Evolutionary conservation across 306 rosid species (phyloP).

Genomic region (Sechiopsis laciniata): DNA sequence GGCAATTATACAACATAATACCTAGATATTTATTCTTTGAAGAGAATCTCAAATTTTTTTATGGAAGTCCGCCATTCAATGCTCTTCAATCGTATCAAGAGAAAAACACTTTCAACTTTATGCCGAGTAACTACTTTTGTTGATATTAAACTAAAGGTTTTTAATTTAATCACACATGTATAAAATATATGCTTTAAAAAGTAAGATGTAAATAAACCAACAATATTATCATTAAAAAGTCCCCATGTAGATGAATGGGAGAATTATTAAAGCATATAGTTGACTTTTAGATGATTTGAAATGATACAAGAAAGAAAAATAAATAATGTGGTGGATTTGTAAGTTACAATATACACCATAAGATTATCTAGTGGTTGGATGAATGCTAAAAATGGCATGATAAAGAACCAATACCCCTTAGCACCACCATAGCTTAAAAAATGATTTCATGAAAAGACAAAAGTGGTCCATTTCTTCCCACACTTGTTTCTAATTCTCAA

Average conservation of each 20-base stretch:
- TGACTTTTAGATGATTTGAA: neutral
- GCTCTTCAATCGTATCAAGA: too few relatives aligned
- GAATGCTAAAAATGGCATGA: conserved; percentile 13
- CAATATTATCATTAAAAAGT: neutral
- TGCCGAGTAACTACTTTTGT: too few relatives aligned
- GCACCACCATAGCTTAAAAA: conserved; percentile 6
- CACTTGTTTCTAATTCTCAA: neutral
- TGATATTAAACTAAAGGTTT: too few relatives aligned
- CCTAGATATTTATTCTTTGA: too few relatives aligned
- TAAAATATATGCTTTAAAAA: too few relatives aligned
- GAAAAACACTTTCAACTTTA: too few relatives aligned
- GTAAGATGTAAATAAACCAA: neutral
- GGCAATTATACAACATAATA: too few relatives aligned
- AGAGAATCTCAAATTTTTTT: too few relatives aligned
- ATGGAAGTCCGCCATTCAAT: too few relatives aligned
- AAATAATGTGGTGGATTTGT: neutral
- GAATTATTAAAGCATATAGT: conserved; percentile 10
- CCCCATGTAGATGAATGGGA: neutral
- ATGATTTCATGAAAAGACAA: neutral
- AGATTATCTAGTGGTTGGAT: conserved; percentile 14
- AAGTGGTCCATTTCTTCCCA: conserved; percentile 1
- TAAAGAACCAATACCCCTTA: conserved; percentile 11
- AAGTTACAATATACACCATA: conserved; percentile 13
- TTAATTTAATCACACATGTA: too few relatives aligned
- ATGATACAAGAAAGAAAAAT: neutral